phyloP scores from a whole-genome alignment of 495 filamentous ascomycete genomes.

The Lasiosphaeris hirsuta region DNA sequence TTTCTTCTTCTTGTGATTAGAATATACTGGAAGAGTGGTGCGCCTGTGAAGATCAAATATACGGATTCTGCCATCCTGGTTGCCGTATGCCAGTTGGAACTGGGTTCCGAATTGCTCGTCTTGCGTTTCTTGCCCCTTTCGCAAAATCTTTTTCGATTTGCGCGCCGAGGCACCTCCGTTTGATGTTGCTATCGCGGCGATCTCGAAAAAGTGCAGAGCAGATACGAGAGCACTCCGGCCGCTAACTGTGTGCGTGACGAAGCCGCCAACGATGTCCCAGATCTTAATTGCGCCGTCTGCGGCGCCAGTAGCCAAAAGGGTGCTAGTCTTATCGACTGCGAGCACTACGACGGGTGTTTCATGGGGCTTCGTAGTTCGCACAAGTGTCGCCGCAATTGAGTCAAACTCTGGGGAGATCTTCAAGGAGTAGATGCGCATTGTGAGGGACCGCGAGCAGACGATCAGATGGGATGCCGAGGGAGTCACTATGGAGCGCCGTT shows the following conservation, averaged over 20 bases:
- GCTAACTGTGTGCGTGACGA: constrained; percentile 89
- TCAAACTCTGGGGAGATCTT: constrained; percentile 51
- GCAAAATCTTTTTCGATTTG: constrained; percentile 40
- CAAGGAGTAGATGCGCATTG: constrained; percentile 86
- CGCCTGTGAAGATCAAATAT: constrained; percentile 90
- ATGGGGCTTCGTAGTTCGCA: constrained; percentile 86
- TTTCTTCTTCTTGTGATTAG: constrained; percentile 29
- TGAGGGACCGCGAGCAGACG: constrained; percentile 86
- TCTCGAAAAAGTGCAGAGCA: constrained; percentile 86
- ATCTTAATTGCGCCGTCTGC: constrained; percentile 93
- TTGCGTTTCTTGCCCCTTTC: constrained; percentile 44
- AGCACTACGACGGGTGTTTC: constrained; percentile 80
- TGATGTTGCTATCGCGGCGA: constrained; percentile 38
- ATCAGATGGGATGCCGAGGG: constrained; percentile 84
- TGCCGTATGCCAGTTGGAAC: constrained; percentile 84
- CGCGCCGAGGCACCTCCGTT: constrained; percentile 24
- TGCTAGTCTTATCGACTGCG: constrained; percentile 79
- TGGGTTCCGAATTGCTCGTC: constrained; percentile 39
- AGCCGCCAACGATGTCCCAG: constrained; percentile 91
- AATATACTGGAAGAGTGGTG: constrained; percentile 66
- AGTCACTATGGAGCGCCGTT: constrained; percentile 57
- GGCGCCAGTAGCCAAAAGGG: constrained; percentile 83
- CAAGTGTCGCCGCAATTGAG: constrained; percentile 60
- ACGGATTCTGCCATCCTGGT: constrained; percentile 85
- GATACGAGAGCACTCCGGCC: constrained; percentile 89